Conservation (phyloP, 257 asterid genomes). For the Datura wrightii region DNA sequence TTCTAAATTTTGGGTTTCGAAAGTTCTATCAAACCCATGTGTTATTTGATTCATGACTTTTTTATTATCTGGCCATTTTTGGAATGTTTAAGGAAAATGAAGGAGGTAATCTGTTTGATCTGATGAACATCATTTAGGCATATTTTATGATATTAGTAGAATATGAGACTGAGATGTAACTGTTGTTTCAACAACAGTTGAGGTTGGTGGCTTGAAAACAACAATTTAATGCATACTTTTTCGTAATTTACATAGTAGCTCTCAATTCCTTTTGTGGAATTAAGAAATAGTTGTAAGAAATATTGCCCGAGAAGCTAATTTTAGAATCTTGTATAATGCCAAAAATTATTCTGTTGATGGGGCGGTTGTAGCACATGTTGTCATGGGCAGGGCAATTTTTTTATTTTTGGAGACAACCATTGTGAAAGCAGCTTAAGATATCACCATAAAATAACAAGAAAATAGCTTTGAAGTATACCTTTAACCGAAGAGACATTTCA, state of each 20-base stretch:
- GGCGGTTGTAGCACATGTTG: not conserved
- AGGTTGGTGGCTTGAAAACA: slow-evolving; percentile 21
- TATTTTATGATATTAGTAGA: not conserved
- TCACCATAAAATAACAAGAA: not conserved
- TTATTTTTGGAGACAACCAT: not conserved
- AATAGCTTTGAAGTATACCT: not conserved
- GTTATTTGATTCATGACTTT: not conserved
- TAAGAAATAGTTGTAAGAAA: not conserved
- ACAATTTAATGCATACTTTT: not conserved
- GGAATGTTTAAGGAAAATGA: not conserved
- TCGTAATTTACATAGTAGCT: not conserved
- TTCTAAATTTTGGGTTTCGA: not conserved
- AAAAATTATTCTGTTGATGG: not conserved
- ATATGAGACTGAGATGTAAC: not conserved
- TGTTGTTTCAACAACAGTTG: not conserved
- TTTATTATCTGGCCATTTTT: not conserved
- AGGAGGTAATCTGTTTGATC: not conserved
- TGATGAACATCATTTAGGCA: slow-evolving; percentile 2
- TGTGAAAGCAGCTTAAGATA: not conserved
- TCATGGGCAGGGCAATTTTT: slow-evolving; percentile 14
- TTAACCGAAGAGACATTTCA: not conserved
- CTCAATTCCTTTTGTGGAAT: not conserved
- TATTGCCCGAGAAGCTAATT: not conserved
- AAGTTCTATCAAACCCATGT: not conserved
- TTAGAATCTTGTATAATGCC: slow-evolving; percentile 28